These are phyloP conservation scores for Picea glauca DNA, from an alignment of 75 land plant species.

Conservation along the genomic window DNA sequence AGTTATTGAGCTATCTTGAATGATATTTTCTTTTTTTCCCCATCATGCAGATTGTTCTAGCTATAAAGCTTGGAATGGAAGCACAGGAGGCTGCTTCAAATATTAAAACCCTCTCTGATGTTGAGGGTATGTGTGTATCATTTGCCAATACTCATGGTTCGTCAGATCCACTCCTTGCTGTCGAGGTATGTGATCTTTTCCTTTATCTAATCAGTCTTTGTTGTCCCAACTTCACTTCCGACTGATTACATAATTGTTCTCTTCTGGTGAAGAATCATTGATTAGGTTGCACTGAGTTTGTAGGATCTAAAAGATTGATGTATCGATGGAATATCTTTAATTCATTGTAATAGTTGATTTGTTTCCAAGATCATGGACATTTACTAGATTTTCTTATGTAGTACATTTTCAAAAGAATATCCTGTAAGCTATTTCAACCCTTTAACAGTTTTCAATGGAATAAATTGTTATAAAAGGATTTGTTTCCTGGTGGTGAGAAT, in stretches of 20 bases:
- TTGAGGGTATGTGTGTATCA: slow-evolving; percentile 80
- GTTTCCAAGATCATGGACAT: background rate
- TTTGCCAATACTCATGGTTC: slow-evolving; percentile 68
- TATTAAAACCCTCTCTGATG: slow-evolving; percentile 89
- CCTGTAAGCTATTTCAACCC: too few relatives aligned
- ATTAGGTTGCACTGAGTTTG: background rate
- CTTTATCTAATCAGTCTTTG: background rate
- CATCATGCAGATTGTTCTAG: slow-evolving; percentile 77
- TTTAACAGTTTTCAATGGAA: too few relatives aligned
- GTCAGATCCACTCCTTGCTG: slow-evolving; percentile 77
- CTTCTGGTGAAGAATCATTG: background rate
- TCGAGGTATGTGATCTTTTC: slow-evolving; percentile 54
- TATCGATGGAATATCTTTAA: background rate
- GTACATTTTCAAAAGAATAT: too few relatives aligned
- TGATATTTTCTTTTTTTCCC: background rate
- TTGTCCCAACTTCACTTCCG: background rate
- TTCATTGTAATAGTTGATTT: background rate
- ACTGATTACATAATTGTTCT: background rate
- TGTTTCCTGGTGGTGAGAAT: too few relatives aligned
- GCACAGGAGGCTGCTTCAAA: slow-evolving; percentile 64
- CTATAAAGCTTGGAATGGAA: slow-evolving; percentile 81
- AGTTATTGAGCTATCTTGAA: slow-evolving; percentile 3
- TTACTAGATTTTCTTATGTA: too few relatives aligned
- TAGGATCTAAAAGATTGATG: too few relatives aligned
- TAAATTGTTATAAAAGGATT: too few relatives aligned